Conservation (phyloP, 2,329 filamentous ascomycete species). For the Hymenoscyphus scutula region DNA sequence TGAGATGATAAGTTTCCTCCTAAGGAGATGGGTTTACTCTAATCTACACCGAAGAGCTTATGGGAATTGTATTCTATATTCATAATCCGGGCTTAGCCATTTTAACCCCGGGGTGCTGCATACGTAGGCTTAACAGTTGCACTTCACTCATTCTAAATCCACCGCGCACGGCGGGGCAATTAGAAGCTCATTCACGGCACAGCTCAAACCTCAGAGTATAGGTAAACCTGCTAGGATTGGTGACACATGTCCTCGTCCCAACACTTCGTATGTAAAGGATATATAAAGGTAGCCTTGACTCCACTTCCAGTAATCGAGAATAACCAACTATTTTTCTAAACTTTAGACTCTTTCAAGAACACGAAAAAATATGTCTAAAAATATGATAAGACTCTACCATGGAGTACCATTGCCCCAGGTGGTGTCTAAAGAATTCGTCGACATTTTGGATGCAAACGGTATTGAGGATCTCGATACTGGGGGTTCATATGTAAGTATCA, state of each 20-base stretch:
- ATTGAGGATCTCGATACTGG: not conserved
- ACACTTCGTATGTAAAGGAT: not conserved
- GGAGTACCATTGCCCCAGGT: not conserved
- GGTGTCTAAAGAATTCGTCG: not conserved
- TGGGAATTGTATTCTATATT: too few relatives aligned
- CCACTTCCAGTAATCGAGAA: not conserved
- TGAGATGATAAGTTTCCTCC: too few relatives aligned
- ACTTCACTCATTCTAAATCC: too few relatives aligned
- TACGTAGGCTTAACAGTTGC: too few relatives aligned
- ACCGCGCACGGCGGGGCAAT: too few relatives aligned
- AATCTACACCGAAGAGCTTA: too few relatives aligned
- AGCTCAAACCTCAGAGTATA: too few relatives aligned
- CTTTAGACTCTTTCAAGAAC: not conserved
- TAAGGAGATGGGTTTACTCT: too few relatives aligned
- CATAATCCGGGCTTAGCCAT: too few relatives aligned
- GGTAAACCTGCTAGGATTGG: too few relatives aligned
- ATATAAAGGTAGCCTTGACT: not conserved
- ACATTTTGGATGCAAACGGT: not conserved
- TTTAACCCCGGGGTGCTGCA: too few relatives aligned
- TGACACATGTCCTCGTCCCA: not conserved
- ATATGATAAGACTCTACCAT: not conserved
- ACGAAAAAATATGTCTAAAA: not conserved
- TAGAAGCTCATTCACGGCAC: too few relatives aligned
- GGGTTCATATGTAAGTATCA: not conserved
- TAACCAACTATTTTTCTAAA: not conserved